Base-by-base conservation (phyloP, 106 monocot species). In the Narthecium ossifragum region DNA sequence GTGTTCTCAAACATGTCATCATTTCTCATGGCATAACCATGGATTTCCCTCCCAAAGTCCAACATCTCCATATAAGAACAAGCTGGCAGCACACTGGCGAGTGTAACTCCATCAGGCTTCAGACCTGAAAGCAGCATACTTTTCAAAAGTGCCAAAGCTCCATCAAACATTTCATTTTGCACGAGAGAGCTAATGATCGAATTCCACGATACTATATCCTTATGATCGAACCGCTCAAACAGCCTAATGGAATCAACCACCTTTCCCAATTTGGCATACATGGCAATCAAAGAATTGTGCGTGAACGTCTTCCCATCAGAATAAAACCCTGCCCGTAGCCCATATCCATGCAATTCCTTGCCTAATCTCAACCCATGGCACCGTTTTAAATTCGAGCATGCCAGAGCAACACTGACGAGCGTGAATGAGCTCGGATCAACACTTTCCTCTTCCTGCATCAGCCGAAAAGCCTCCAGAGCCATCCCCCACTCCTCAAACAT, bases 191-290 rank as follows among this genome's bases (percentile, higher is more conserved):
- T 79, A 39, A 93, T 77, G 60, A 93, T 83, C n/a, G 85, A 89
- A 52, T 93, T 93, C 89, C 93, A 89, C 2, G 89, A 76, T 26
- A 93, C 82, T 2, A 77, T 17, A 34, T 82, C 74, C 1, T 68
- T 41, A 32, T 57, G n/a, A 4, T 71, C 56, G 17, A 82, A 82
- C 13, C 55, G 46, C 9, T 76, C 69, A 56, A 93, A 93, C 9
- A 88, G 49, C 14, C n/a, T n/a, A 14, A 72, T n/a, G 4, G 88
- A 76, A 53, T 85, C 73, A 22, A 18, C 52, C 29, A 93, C 51
- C 39, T 49, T 60, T 20, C 88, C 89, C 61, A 93, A 46, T 56
- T 80, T 88, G 0, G 85, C 88, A 38, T 89, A 93, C 82, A 93
- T 85, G 15, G 79, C 38, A 1, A 88, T 69, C 64, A 93, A 34